phyloP scores from a whole-genome alignment of 768 basidiomycete species.

The Lyophyllum atratum region DNA sequence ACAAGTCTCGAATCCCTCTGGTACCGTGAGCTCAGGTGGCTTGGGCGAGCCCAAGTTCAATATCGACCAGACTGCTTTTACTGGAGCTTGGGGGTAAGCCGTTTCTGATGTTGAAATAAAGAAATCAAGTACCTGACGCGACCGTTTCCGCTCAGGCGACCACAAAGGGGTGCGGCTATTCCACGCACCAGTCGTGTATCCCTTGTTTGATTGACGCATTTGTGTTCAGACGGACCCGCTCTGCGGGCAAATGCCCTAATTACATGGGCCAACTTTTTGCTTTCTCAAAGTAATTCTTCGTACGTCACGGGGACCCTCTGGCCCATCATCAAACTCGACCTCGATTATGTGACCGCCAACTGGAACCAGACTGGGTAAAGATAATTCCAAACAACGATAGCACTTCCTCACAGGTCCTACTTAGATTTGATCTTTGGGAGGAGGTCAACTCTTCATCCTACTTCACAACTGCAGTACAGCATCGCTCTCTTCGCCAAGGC shows the following conservation, averaged over 20 bases:
- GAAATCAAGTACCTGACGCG: neutral
- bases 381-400: neutral
- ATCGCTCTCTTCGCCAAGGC: constrained; percentile 73
- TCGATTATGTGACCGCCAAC: constrained; percentile 65
- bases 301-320: constrained; percentile 57
- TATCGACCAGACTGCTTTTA: constrained; percentile 64
- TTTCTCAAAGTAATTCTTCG: constrained; percentile 45
- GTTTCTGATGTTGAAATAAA: neutral
- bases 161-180: constrained; percentile 51
- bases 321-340: constrained; percentile 73
- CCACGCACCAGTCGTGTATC: neutral
- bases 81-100: constrained; percentile 45
- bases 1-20: constrained; percentile 67
- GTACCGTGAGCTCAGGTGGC: constrained; percentile 58
- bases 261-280: constrained; percentile 64
- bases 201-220: neutral
- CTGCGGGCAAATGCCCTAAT: constrained; percentile 69
- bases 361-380: constrained; percentile 67
- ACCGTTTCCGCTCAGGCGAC: constrained; percentile 35
- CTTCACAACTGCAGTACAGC: constrained; percentile 82
- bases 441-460: constrained; percentile 74
- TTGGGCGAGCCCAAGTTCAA: constrained; percentile 77
- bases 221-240: constrained; percentile 65
- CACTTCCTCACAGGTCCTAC: constrained; percentile 19
- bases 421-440: constrained; percentile 77